These are phyloP conservation scores for Sicyos baderoa DNA, from an alignment of 306 rosid species.

Conservation along the genomic window DNA sequence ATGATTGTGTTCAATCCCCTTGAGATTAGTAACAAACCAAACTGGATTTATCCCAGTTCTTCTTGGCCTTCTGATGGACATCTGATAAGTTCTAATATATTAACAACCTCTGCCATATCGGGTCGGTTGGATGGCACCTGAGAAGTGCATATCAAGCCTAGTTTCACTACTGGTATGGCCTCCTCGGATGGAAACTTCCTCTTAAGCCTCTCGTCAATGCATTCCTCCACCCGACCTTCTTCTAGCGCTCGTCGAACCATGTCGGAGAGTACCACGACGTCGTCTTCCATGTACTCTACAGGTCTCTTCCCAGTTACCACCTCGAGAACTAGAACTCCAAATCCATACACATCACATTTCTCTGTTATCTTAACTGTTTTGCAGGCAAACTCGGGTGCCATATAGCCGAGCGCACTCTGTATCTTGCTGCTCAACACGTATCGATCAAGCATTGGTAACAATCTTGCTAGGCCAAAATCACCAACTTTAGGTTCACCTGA, in stretches of 20 bases:
- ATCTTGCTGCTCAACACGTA: slow-evolving; percentile 95
- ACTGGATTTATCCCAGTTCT: slow-evolving; percentile 48
- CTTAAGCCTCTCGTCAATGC: slow-evolving; percentile 67
- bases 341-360: slow-evolving; percentile 89
- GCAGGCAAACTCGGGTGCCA: slow-evolving; percentile 99
- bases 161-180: slow-evolving; percentile 82
- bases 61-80: slow-evolving; percentile 97
- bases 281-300: slow-evolving; percentile 97
- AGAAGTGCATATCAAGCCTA: slow-evolving; percentile 90
- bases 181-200: slow-evolving; percentile 87
- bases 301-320: slow-evolving; percentile 91
- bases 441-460: slow-evolving; percentile 92
- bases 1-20: slow-evolving; percentile 35
- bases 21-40: slow-evolving; percentile 25
- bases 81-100: slow-evolving; percentile 85
- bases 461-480: slow-evolving; percentile 84
- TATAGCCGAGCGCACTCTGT: slow-evolving; percentile 95
- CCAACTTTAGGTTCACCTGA: slow-evolving; percentile 85
- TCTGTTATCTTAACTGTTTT: slow-evolving; percentile 88
- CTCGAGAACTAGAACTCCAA: slow-evolving; percentile 80
- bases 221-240: slow-evolving; percentile 92
- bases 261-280: slow-evolving; percentile 95
- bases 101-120: slow-evolving; percentile 95
- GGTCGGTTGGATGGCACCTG: slow-evolving; percentile 98
- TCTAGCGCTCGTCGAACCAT: slow-evolving; percentile 90